Base-by-base conservation (phyloP, 495 filamentous ascomycete genomes). In the Trichocladium uniseriatum region DNA sequence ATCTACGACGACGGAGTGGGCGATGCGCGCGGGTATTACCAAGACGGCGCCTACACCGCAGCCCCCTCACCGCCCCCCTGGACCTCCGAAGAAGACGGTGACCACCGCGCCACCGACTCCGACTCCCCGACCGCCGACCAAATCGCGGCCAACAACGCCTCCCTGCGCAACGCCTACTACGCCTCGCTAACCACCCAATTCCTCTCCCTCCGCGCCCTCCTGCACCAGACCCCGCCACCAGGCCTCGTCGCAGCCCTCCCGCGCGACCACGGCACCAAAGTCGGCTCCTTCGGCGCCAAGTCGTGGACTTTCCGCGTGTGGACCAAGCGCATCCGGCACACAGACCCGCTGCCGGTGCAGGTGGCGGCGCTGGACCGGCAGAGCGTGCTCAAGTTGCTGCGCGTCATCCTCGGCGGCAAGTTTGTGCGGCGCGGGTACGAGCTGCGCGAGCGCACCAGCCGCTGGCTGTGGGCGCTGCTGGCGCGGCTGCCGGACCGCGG, bases 1-100 rank as follows among this genome's bases (percentile, higher is more conserved):
- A 64, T 73, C 57, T 69, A 73, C 60, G 52, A 66, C 32, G 53
- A 62, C 46, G 68, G 63, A 45, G 54, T 62, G 19, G 74, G 69
- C 43, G 74, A 79, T 59, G 64, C 66, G 28, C 56, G 79, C 38
- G 85, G 80, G 2, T 82, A 76, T 55, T 86, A 86, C 56, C 58
- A 74, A 21, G 80, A 89, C 57, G 85, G 86, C 31, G 81, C 83
- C n/a, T 89, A 84, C 51, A 75, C 75, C 10, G 82, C 79, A 11
- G 68, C 63, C 2, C 75, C 75, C 1, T 58, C 61, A 3, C 32
- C 43, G 1, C 38, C 52, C 28, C 29, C 28, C 9, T 56, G 54
- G 31, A 2, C 40, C 15, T 24, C 38, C 19, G 28, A 60, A 32
- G 31, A 32, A 32, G 31, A 32, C 18, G 36, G 18, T 18, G 36